Percentiles rank a stretch among this genome's conserved stretches.
Conservation (phyloP, 1,284 basidiomycete species). For the Trametes hirsuta region DNA sequence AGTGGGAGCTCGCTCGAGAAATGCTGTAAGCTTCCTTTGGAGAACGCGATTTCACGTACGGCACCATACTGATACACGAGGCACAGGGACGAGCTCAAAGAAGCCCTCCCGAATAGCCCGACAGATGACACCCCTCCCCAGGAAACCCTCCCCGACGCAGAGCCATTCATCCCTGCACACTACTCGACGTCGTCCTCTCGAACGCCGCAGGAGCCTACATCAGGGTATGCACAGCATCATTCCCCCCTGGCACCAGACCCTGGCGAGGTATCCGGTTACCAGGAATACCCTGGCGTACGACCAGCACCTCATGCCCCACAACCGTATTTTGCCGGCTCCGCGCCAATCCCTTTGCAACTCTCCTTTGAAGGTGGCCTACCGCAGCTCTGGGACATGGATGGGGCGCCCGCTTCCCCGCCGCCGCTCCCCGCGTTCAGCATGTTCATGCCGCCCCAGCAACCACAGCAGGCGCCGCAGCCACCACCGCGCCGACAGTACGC, state of each 20-base stretch:
- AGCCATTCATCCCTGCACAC: constrained; percentile 5
- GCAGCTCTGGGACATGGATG: constrained; percentile 26
- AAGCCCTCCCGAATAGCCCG: constrained; percentile 26
- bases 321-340: not conserved
- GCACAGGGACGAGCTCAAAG: constrained; percentile 29
- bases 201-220: not conserved
- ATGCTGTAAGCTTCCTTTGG: constrained; percentile 26
- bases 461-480: constrained; percentile 6
- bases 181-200: not conserved
- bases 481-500: not conserved
- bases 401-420: constrained; percentile 23
- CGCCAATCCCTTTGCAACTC: constrained; percentile 9
- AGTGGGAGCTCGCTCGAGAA: constrained; percentile 35
- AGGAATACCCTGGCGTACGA: constrained; percentile 7
- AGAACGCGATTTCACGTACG: not conserved
- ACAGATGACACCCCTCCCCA: constrained; percentile 10
- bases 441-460: constrained; percentile 9
- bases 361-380: constrained; percentile 15
- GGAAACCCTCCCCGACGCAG: not conserved
- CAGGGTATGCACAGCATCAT: constrained; percentile 10
- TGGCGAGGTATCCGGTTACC: constrained; percentile 1
- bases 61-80: not conserved
- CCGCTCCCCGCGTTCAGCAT: constrained; percentile 20
- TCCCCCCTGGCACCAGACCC: constrained; percentile 9
- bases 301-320: constrained; percentile 5